phyloP scores from a whole-genome alignment of 257 asterid genomes.

The Solanum gracilifrons region DNA sequence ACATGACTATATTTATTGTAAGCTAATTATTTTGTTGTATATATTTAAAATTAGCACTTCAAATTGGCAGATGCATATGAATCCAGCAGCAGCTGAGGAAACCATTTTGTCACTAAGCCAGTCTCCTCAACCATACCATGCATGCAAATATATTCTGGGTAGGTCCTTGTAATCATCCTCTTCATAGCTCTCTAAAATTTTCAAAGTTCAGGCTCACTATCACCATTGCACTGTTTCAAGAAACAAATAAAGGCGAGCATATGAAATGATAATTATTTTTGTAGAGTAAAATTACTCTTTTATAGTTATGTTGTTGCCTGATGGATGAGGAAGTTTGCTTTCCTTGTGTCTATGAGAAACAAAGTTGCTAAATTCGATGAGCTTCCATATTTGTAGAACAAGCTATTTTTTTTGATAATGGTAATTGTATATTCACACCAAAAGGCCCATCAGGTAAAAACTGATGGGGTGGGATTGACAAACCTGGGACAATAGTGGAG shows the following conservation, averaged over 20 bases:
- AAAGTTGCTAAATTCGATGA: not conserved
- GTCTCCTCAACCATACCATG: conserved; percentile 72
- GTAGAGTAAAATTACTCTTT: not conserved
- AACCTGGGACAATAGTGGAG: no score
- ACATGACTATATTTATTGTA: no score
- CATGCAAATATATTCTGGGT: conserved; percentile 90
- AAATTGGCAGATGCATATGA: conserved; percentile 55
- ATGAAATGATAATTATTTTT: not conserved
- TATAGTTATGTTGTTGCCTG: not conserved
- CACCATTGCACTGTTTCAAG: not conserved
- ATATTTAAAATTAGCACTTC: no score
- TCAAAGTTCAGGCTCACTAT: not conserved
- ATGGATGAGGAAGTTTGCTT: not conserved
- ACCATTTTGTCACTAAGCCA: conserved; percentile 63
- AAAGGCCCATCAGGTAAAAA: no score
- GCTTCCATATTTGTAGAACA: not conserved
- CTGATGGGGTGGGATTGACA: no score
- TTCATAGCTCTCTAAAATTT: not conserved
- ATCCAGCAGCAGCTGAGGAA: conserved; percentile 85
- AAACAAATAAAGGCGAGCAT: not conserved
- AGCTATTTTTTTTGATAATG: not conserved
- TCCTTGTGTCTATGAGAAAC: not conserved
- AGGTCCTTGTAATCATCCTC: conserved; percentile 15
- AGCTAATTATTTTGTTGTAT: no score
- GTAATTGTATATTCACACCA: no score